Evolutionary conservation across 192 early-diverging fungal species (phyloP).

Genomic region (Podila verticillata): DNA sequence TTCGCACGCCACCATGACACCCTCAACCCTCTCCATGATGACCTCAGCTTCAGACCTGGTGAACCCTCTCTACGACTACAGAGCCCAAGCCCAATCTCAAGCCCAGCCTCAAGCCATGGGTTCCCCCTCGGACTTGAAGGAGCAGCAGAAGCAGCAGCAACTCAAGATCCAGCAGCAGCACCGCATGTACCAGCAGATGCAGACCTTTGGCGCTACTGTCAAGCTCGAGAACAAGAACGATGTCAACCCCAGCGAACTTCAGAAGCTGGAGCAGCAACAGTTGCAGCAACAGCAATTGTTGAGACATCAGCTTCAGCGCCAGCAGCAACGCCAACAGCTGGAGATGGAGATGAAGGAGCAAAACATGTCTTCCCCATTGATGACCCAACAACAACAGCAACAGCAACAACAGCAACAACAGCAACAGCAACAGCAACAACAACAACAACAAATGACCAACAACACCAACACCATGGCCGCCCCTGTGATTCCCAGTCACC

Average conservation of each 20-base stretch:
- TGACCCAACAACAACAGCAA: neutral
- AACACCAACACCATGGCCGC: neutral
- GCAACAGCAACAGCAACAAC: neutral
- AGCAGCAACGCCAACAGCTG: conserved; percentile 34
- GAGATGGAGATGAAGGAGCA: conserved; percentile 29
- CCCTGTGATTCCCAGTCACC: conserved; percentile 49
- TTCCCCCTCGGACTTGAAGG: conserved; percentile 25
- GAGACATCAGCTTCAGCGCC: conserved; percentile 42
- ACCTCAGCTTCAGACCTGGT: neutral
- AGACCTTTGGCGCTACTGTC: conserved; percentile 34
- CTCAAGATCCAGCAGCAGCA: conserved; percentile 50
- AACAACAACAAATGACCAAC: neutral
- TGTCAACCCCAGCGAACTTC: conserved; percentile 6
- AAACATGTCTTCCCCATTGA: neutral
- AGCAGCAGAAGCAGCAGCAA: conserved; percentile 45
- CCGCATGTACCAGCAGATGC: conserved; percentile 47
- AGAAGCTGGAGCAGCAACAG: conserved; percentile 35
- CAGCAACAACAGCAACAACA: neutral
- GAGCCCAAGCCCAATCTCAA: conserved; percentile 8
- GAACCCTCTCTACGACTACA: conserved; percentile 3
- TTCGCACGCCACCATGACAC: conserved; percentile 8
- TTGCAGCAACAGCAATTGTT: conserved; percentile 35
- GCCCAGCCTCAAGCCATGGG: too few species aligned
- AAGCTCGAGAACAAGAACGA: conserved; percentile 24
- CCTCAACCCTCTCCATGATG: conserved; percentile 32